Percentiles rank a stretch among this genome's conserved stretches.
Conservation (phyloP, 495 filamentous ascomycete genomes). For the Neurospora terricola region DNA sequence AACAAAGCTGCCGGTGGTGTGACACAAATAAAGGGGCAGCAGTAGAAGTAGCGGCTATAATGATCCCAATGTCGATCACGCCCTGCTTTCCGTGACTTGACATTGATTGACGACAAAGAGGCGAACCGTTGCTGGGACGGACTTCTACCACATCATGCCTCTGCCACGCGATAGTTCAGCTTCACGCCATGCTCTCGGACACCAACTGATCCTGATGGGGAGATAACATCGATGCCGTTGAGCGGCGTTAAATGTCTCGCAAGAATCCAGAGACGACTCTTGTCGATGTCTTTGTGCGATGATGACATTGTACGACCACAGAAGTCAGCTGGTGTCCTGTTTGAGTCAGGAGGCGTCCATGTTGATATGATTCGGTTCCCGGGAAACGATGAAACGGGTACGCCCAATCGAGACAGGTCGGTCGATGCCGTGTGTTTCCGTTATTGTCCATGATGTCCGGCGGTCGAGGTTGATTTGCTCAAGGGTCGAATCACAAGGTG, state of each 20-base stretch:
- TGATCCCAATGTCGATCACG: not conserved
- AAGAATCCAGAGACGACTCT: not conserved
- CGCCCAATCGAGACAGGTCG: not conserved
- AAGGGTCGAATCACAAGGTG: not conserved
- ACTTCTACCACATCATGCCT: not conserved
- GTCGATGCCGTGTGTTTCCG: not conserved
- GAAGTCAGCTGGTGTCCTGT: not conserved
- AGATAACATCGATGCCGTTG: not conserved
- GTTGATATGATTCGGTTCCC: not conserved
- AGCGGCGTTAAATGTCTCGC: not conserved
- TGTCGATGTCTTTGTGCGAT: not conserved
- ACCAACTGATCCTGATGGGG: fast-evolving
- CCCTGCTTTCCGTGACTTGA: not conserved
- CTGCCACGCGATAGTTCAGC: not conserved
- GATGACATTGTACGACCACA: not conserved
- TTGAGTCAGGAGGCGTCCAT: not conserved
- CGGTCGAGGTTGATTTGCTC: not conserved
- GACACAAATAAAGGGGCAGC: not conserved
- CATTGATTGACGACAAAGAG: not conserved
- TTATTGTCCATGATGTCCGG: not conserved
- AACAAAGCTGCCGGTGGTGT: constrained; percentile 2
- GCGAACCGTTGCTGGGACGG: not conserved
- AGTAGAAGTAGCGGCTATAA: not conserved
- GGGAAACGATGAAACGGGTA: not conserved
- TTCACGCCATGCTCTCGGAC: not conserved